Evolutionary conservation across 305 asterid species (phyloP), one percentile per base, ranked within the genome.

Genomic region (Solanum hybrid): DNA sequence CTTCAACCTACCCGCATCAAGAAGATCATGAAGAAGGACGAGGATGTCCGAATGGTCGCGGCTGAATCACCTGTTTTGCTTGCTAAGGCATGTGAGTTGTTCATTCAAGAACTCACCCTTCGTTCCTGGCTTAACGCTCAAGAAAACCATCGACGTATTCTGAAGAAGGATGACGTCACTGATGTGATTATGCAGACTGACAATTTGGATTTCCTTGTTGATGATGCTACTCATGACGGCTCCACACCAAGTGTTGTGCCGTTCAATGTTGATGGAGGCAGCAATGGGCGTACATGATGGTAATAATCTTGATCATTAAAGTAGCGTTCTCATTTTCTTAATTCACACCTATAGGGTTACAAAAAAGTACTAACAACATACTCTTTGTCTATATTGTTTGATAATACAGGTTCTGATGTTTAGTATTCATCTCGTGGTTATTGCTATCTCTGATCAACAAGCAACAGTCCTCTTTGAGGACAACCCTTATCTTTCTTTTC

Each of bases 71-170:
- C 98, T 22, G 93, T 97, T 71, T 95, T 97, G 42, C 95, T 97
- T 90, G 95, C 98, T 4, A 97, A 97, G 93, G 99, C 99, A 10
- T 97, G 98, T 90, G 98, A 97, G 93, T 94, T 96, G 29, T 97
- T 97, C 94, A 97, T 97, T 89, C 95, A n/a, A 24, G 98, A 97
- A 90, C 98, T 97, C 93, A 97, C 98, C 3, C 94, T 96, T 91
- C 93, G 99, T 57, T 96, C 99, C 11, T 97, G 98, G 98, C 93
- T 94, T 57, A 98, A 97, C 94, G 98, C 98, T 64, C 98, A 97
- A 95, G 98, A 95, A 94, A 96, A 97, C 93, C 95, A 95, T 95
- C 96, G 98, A 51, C 16, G 31, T 24, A 67, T 11, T n/a, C 1
- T 69, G 29, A n/a, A 67, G 31, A 67, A n/a, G 14, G 6, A 24